Conservation (phyloP, 2,329 filamentous ascomycete species). For the Ophiostoma novo-ulmi region DNA sequence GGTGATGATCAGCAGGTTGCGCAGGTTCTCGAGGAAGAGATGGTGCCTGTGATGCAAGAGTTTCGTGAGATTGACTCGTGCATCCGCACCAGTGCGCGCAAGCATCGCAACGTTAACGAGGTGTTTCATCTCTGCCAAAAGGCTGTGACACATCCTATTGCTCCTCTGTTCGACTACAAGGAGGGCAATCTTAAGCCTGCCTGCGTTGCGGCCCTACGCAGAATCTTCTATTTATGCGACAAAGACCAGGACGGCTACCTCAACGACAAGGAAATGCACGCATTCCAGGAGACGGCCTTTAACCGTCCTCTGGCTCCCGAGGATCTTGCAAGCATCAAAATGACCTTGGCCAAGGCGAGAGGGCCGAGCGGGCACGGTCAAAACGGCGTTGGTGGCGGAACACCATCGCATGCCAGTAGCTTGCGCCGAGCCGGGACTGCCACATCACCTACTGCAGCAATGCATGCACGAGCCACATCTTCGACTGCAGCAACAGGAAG, state of each 20-base stretch:
- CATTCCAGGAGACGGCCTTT: constrained; percentile 89
- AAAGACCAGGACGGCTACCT: constrained; percentile 92
- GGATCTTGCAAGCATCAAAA: constrained; percentile 87
- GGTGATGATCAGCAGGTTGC: constrained; percentile 61
- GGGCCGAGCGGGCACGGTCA: background rate
- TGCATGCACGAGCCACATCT: background rate
- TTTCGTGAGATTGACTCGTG: constrained; percentile 99
- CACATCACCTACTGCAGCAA: constrained; percentile 5
- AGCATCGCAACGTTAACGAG: constrained; percentile 91
- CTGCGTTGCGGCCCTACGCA: constrained; percentile 76
- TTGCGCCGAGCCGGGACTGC: constrained; percentile 49
- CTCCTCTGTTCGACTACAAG: constrained; percentile 94
- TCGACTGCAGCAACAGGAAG: constrained; percentile 19
- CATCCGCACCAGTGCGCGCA: constrained; percentile 86
- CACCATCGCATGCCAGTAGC: background rate
- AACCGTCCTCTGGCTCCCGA: constrained; percentile 75
- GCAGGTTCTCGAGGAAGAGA: constrained; percentile 90
- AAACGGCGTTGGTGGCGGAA: background rate
- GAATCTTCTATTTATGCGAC: constrained; percentile 94
- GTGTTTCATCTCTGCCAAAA: constrained; percentile 98
- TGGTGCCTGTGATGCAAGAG: constrained; percentile 96
- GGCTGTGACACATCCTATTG: constrained; percentile 93
- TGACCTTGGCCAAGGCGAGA: constrained; percentile 64
- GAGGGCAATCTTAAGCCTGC: constrained; percentile 82
- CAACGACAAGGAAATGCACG: constrained; percentile 80